A percentile compares a stretch with the other conserved stretches of the same genome.
Conservation (phyloP, 176 grass and related monocot species). For the Avena atlantica region DNA sequence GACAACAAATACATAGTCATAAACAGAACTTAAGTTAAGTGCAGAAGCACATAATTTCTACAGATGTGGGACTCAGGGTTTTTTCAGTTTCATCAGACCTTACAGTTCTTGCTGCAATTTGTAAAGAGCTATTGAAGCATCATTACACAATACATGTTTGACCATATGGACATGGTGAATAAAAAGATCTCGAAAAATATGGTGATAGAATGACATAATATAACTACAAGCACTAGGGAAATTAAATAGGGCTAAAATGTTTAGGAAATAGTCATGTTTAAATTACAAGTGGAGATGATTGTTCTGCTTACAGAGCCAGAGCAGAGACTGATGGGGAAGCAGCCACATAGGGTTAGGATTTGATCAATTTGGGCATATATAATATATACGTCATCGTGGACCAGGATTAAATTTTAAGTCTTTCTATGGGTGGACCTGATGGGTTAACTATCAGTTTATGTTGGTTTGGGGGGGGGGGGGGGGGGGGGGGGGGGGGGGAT, state of each 20-base stretch:
- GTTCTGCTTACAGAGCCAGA: neutral
- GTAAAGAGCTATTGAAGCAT: neutral
- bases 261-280: neutral
- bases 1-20: neutral
- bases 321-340: neutral
- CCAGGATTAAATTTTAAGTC: neutral
- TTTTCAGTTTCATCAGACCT: neutral
- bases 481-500: no score
- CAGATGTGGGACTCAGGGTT: neutral
- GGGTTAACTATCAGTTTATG: neutral
- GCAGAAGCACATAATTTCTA: neutral
- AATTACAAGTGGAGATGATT: neutral
- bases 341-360: neutral
- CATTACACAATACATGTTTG: neutral
- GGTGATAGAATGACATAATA: neutral
- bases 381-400: neutral
- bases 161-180: neutral
- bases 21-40: neutral
- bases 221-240: neutral
- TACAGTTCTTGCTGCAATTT: neutral
- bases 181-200: neutral
- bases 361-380: neutral
- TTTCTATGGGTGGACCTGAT: neutral
- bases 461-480: no score
- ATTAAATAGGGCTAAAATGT: slow-evolving; percentile 1